Evolutionary conservation across 139 green algal species (phyloP), one percentile per base, ranked within the genome.

Genomic region (Auxenochlorella pyrenoidosa): DNA sequence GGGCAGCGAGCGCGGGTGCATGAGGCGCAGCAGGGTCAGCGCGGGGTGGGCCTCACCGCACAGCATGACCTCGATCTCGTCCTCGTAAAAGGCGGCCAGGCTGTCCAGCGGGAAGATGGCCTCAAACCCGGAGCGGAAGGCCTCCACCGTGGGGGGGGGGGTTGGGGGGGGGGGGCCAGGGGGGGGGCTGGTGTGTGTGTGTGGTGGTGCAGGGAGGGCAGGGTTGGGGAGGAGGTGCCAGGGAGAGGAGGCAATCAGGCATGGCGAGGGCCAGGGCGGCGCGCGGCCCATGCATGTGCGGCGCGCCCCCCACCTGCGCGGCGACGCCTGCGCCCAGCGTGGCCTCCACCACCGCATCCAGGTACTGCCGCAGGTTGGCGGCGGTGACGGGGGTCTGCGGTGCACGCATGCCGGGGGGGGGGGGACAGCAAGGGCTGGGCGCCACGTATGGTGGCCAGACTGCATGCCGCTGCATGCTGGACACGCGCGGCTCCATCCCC

Each of bases 41-140:
- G 12, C 59, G 34, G 22, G 22, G 63, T 2, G 63, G 43, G 10
- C 79, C 70, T 76, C 86, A 79, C 97, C 97, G 88, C 97, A 99
- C 84, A 99, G 94, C 88, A 99, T 89, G 28, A 90, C 88, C 89
- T 99, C 97, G 26, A 99, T 91, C 93, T 99, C 97, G 51, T 98
- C 95, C 84, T 97, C 95, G 80, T 94, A 93, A 87, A 99, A 99
- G 58, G 63, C 88, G n/a, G 83, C n/a, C 54, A 98, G 92, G 4
- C 66, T 59, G 22, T 86, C 60, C 15, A 96, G 79, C 0, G 91
- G 82, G 81, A 98, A 95, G 66, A 99, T 96, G 89, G 97, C 93
- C 41, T 94, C 92, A 91, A 98, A 99, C 40, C 97, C 97, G 26
- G 41, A 24, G 26, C 86, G 82, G 66, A 98, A 98, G 6, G 95